phyloP scores from a whole-genome alignment of 1,284 basidiomycete species.

The Moniliophthora roreri region DNA sequence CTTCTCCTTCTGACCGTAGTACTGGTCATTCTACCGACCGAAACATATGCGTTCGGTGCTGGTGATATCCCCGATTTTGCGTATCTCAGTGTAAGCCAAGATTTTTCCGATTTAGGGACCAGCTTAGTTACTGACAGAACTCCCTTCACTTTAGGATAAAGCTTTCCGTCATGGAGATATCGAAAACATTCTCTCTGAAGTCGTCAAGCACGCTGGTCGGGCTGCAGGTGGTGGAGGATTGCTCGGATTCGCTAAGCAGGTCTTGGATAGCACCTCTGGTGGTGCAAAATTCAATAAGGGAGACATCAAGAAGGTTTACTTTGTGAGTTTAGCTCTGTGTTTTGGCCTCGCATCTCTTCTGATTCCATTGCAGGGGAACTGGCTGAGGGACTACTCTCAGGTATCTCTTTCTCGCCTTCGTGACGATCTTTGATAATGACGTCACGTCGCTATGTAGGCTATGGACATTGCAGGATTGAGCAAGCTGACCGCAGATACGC shows the following conservation, averaged over 20 bases:
- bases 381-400: constrained; percentile 65
- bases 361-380: constrained; percentile 49
- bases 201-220: constrained; percentile 56
- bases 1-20: constrained; percentile 45
- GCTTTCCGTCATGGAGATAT: constrained; percentile 80
- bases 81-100: constrained; percentile 53
- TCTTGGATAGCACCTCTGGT: constrained; percentile 43
- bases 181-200: constrained; percentile 54
- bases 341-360: background rate
- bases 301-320: constrained; percentile 66
- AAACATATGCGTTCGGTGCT: constrained; percentile 56
- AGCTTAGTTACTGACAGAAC: background rate
- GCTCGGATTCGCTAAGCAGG: constrained; percentile 46
- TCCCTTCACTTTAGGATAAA: constrained; percentile 43
- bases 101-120: constrained; percentile 23
- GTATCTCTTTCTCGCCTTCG: constrained; percentile 24
- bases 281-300: constrained; percentile 59
- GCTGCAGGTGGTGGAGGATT: constrained; percentile 44
- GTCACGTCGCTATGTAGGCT: constrained; percentile 45
- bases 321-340: constrained; percentile 38
- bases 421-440: background rate
- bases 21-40: constrained; percentile 44
- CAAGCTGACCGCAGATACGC: constrained; percentile 63
- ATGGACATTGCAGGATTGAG: constrained; percentile 77
- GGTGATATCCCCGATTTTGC: constrained; percentile 65